These are phyloP conservation scores for Sanchytrium tribonematis DNA, from an alignment of 371 early-diverging fungal species.

Conservation along the genomic window DNA sequence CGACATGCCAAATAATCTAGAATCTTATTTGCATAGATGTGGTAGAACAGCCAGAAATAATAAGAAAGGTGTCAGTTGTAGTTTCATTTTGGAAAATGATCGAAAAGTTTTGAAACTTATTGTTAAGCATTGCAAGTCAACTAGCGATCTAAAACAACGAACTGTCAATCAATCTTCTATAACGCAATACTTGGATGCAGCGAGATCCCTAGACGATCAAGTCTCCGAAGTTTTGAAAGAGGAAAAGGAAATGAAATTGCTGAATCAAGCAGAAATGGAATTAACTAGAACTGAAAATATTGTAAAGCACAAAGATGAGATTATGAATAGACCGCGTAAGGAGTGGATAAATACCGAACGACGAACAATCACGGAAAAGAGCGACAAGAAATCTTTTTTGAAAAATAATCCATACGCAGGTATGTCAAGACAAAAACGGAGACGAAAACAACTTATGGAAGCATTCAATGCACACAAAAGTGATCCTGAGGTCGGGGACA, in stretches of 20 bases:
- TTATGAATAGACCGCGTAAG: conserved; percentile 56
- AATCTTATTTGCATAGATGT: conserved; percentile 86
- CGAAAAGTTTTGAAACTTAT: conserved; percentile 74
- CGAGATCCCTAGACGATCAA: conserved; percentile 30
- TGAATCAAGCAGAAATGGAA: conserved; percentile 57
- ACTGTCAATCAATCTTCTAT: conserved; percentile 45
- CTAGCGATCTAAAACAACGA: conserved; percentile 51
- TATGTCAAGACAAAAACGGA: background rate
- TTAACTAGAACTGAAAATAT: conserved; percentile 53
- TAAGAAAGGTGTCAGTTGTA: background rate
- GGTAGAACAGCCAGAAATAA: conserved; percentile 81
- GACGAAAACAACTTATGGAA: background rate
- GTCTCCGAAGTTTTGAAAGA: conserved; percentile 47
- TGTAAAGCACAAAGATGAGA: conserved; percentile 50
- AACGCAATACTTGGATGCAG: conserved; percentile 32
- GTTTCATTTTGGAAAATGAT: conserved; percentile 32
- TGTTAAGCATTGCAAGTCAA: conserved; percentile 38
- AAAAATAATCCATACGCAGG: background rate
- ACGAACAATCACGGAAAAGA: conserved; percentile 7
- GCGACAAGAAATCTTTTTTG: background rate
- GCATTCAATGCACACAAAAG: background rate
- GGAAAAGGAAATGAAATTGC: conserved; percentile 48
- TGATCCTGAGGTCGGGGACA: background rate
- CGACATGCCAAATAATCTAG: conserved; percentile 84
- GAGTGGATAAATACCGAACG: conserved; percentile 63